Evolutionary conservation across 176 grass and related monocot species (phyloP), one percentile per base, ranked within the genome.

Genomic region (Saccharum officinarum): DNA sequence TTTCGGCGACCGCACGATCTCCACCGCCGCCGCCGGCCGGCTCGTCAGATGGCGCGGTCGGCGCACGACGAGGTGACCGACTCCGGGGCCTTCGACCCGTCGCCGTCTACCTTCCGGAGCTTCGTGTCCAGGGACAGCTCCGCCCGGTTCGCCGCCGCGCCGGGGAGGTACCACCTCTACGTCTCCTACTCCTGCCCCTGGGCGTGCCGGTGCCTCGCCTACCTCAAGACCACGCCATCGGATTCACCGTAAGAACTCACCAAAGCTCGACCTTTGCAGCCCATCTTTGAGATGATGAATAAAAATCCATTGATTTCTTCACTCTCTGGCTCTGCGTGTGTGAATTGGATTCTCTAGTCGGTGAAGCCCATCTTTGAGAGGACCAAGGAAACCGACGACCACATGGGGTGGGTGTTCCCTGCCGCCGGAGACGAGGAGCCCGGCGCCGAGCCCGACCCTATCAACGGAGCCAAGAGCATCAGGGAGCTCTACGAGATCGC

Each of bases 101-200:
- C 91, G 60, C 85, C 93, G 75, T 93, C 93, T 8, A 93, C 91
- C 18, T 98, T 98, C 83, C 91, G 91, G 78, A 89, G 89, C 89
- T 95, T 80, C 52, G 87, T 98, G 69, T 95, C 91, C 1, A 88
- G 89, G 49, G 95, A 92, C n/a, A 71, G 79, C 82, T 50, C 82
- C 15, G 80, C 95, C 59, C 93, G 75, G 61, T 95, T 95, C 87
- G 85, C 89, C 18, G 93, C 95, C 55, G 91, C 90, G 87, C 25
- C 85, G 14, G 95, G 89, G 17, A 73, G 95, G 82, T 98, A 98
- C 91, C 93, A 98, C 84, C 87, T 98, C 45, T 98, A 98, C 79
- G 92, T 98, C 69, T 92, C 95, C 68, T 98, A 95, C 89, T 91
- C 91, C 36, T 98, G 95, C 75, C 95, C 95, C 36, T 98, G 91